phyloP scores from a whole-genome alignment of 2,329 filamentous ascomycete genomes.

The Fusarium siculi region DNA sequence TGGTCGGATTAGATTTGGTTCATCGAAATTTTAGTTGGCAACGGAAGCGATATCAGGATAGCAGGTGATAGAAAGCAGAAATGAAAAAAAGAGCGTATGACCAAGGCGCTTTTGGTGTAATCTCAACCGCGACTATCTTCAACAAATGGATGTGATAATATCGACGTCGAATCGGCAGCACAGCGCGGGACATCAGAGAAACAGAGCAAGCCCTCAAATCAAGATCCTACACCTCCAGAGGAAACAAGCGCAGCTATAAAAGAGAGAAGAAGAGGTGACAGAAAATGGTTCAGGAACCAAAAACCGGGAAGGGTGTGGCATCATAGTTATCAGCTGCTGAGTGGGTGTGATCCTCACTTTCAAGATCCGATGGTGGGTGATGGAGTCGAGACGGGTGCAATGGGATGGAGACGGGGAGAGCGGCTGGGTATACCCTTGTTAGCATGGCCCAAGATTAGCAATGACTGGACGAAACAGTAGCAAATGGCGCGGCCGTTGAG shows the following conservation, averaged over 20 bases:
- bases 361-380: constrained; percentile 39
- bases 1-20: constrained; percentile 12
- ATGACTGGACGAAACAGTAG: constrained; percentile 35
- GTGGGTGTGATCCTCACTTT: constrained; percentile 25
- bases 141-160: constrained; percentile 4
- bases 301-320: constrained; percentile 30
- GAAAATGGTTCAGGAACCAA: constrained; percentile 9
- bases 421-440: constrained; percentile 36
- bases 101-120: constrained; percentile 26
- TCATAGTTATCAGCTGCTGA: constrained; percentile 23
- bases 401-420: constrained; percentile 37
- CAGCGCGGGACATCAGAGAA: constrained; percentile 23
- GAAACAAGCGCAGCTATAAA: constrained; percentile 14
- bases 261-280: constrained; percentile 8
- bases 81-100: not conserved
- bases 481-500: constrained; percentile 38
- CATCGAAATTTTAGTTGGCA: constrained; percentile 9
- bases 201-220: constrained; percentile 24
- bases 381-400: constrained; percentile 18
- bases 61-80: constrained; percentile 15
- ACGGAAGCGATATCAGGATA: constrained; percentile 30
- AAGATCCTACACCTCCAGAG: constrained; percentile 13
- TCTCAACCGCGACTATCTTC: constrained; percentile 7
- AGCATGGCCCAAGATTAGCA: constrained; percentile 26
- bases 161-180: constrained; percentile 33